Conservation (phyloP, 129 eudicot genomes). For the Logfia minima region DNA sequence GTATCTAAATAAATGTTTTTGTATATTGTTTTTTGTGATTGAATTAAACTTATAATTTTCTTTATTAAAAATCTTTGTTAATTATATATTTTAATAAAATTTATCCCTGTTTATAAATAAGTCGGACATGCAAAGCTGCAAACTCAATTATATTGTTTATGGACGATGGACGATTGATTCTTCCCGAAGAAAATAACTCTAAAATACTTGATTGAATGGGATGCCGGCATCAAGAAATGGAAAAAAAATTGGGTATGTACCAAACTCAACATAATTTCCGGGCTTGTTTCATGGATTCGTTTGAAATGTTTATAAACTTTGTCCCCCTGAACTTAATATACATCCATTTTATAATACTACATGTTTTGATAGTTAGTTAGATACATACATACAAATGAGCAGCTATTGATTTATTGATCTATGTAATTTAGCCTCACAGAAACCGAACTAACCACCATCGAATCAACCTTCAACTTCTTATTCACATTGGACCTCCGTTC, state of each 20-base stretch:
- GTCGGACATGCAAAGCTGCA: no score
- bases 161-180: no score
- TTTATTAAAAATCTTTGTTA: no score
- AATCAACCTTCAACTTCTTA: constrained; percentile 47
- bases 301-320: constrained; percentile 20
- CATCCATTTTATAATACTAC: not conserved
- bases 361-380: not conserved
- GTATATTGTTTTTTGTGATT: no score
- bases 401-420: no score
- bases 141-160: not conserved
- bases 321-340: constrained; percentile 5
- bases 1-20: no score
- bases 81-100: no score
- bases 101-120: no score
- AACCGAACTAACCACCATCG: constrained; percentile 52
- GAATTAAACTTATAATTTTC: no score
- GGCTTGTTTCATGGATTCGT: constrained; percentile 29
- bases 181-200: not conserved
- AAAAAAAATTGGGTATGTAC: constrained; percentile 17
- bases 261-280: constrained; percentile 30
- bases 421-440: constrained; percentile 62
- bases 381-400: no score
- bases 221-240: constrained; percentile 30
- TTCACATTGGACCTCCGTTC: constrained; percentile 90
- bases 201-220: constrained; percentile 17